Evolutionary conservation across 2,329 filamentous ascomycete species (phyloP), one percentile per base, ranked within the genome.

Genomic region (Aspergillus pseudoterreus): DNA sequence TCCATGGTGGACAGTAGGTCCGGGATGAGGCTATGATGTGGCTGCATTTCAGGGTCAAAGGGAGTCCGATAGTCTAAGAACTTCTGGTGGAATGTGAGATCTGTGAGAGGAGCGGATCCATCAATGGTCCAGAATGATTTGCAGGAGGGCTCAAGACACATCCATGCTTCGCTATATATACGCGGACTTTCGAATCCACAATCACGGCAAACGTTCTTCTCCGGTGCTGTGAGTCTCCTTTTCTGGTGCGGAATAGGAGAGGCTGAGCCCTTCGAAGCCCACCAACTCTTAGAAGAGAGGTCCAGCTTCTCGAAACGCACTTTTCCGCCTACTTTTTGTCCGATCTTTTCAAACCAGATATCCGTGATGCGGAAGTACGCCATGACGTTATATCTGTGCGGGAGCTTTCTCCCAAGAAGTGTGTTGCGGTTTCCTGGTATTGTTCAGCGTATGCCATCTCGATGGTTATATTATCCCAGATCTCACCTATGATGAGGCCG

Each of bases 301-400:
- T 84, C 66, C 0, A 88, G 69, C 54, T 86, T 87, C 64, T 91
- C 84, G 3, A 90, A 78, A 0, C 86, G 80, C 22, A 86, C 76
- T 56, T 82, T 83, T 58, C 80, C 78, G 0, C 77, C 74, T 1
- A 65, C 68, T 5, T 65, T 73, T 2, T 58, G 60, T 2, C 63
- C 65, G 1, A 73, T 65, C 53, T 75, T 78, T 59, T 92, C 87
- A 10, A 70, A 74, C 87, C 87, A 92, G 0, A 90, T 74, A 45
- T 86, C 74, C 0, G 85, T 87, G 11, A 88, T 73, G 45, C 84
- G 81, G 64, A 88, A 91, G 65, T 78, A 84, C n/a, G 77, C 85
- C 39, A 91, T 73, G 0, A 90, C 82, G 50, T 80, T 83, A 60
- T 84, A 90, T 1, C 77, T 71, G 51, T 85, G 75, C 0, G 80